Base-by-base conservation (phyloP, 2,329 filamentous ascomycete species). In the Thermothelomyces thermophilus region DNA sequence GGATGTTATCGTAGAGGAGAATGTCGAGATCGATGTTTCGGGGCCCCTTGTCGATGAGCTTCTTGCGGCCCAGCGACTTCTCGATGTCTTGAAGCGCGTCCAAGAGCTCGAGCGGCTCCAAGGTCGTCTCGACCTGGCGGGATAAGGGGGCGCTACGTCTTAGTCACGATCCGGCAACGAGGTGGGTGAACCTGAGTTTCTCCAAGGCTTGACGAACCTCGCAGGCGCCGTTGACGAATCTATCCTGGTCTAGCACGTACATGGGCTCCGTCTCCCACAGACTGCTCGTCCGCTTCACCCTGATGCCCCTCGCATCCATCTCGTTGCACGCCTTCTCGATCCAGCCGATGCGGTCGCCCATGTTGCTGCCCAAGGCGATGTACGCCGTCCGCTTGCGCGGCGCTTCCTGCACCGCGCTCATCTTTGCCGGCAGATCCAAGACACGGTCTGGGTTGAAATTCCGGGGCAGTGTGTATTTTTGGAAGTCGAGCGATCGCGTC, bases 231-330 rank as follows among this genome's bases (percentile, higher is more conserved):
- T 98, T 98, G 41, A 96, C 72, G 64, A 98, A 98, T 26, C 80
- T 79, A 55, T 83, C 83, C 66, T 98, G 93, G 56, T 96, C 86
- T 55, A 86, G 72, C 56, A 96, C 86, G 68, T 98, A 98, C 93
- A 98, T 98, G 19, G 93, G 89, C 60, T 88, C 83, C 3, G 91
- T 98, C 71, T 97, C 90, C 79, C 93, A 98, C 3, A 98, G 73
- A 54, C 83, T 85, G 66, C 91, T 97, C 0, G 91, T 95, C 60
- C 84, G 77, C 61, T 81, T 76, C 34, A 98, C 78, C 46, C 70
- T 79, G 63, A 97, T 88, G 30, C 82, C 83, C 19, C 80, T 74
- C 39, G 74, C 71, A 56, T 87, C 81, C 81, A 98, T 89, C 63
- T 86, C 79, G 39, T 73, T 74, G 65, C 90, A 90, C 0, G 93